Evolutionary conservation across 1,139 yeast genomes (phyloP).

Genomic region (Lodderomyces pseudojiufengensis): DNA sequence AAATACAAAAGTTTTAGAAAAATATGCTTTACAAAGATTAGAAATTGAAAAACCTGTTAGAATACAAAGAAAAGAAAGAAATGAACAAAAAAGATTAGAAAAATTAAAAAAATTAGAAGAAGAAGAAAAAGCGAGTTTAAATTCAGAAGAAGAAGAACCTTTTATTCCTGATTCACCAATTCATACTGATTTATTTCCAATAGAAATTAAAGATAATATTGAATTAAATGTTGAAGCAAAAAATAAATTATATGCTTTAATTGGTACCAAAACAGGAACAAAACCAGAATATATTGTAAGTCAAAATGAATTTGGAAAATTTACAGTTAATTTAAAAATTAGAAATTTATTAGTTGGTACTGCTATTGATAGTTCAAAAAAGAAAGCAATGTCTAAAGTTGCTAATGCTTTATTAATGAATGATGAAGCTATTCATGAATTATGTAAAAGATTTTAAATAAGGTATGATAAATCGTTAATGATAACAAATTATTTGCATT

Average conservation of each 20-base stretch:
- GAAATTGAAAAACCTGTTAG: constrained; percentile 45
- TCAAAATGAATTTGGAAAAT: constrained; percentile 26
- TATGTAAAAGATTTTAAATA: constrained; percentile 11
- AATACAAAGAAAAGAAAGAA: constrained; percentile 8
- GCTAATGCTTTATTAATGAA: constrained; percentile 44
- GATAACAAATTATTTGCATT: too few relatives aligned
- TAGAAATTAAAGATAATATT: constrained; percentile 22
- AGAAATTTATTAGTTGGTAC: constrained; percentile 35
- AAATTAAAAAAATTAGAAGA: constrained; percentile 8
- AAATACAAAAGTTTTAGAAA: constrained; percentile 59
- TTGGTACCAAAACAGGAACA: constrained; percentile 37
- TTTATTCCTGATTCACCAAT: constrained; percentile 12
- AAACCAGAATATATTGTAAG: constrained; percentile 39
- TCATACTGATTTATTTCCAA: constrained; percentile 20
- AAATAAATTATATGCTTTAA: constrained; percentile 40
- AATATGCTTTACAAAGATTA: constrained; percentile 59
- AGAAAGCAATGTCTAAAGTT: constrained; percentile 44
- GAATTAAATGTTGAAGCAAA: constrained; percentile 36
- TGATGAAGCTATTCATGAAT: constrained; percentile 22
- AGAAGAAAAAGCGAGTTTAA: neutral
- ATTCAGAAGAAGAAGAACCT: constrained; percentile 1
- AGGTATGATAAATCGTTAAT: too few relatives aligned
- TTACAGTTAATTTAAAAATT: constrained; percentile 36
- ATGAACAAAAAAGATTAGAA: constrained; percentile 5
- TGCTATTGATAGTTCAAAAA: constrained; percentile 41